phyloP scores from a whole-genome alignment of 257 asterid genomes.

The Catharanthus roseus region DNA sequence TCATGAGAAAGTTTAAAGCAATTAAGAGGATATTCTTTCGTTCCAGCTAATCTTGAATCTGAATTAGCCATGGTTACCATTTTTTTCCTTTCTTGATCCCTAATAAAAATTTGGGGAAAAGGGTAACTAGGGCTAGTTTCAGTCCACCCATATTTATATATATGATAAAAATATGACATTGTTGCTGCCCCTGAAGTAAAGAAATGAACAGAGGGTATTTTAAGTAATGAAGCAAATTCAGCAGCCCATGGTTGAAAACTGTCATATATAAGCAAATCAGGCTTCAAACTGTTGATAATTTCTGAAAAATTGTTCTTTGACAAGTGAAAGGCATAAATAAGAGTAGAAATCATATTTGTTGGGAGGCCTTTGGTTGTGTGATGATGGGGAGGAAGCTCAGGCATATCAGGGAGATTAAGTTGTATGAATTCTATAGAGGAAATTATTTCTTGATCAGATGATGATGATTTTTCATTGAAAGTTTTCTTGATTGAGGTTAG shows the following conservation, averaged over 20 bases:
- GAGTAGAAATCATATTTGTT: slow-evolving; percentile 6
- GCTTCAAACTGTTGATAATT: background rate
- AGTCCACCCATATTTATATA: background rate
- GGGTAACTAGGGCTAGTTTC: background rate
- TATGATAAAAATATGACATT: background rate
- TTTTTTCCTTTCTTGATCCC: background rate
- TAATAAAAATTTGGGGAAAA: background rate
- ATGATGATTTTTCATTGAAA: background rate
- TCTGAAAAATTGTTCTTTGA: background rate
- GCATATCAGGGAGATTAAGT: background rate
- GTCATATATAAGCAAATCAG: slow-evolving; percentile 20
- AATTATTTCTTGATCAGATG: too few species aligned
- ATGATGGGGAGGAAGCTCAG: slow-evolving; percentile 18
- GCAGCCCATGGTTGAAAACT: slow-evolving; percentile 18
- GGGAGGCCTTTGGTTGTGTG: slow-evolving; percentile 23
- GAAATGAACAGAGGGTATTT: slow-evolving; percentile 9
- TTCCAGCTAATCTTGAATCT: background rate
- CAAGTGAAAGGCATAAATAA: background rate
- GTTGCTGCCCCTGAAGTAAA: slow-evolving; percentile 1
- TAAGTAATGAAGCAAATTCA: background rate
- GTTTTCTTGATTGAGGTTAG: slow-evolving; percentile 10
- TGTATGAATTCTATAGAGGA: slow-evolving; percentile 1
- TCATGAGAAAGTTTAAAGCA: slow-evolving; percentile 3
- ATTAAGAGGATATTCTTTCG: background rate
- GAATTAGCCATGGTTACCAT: background rate